Conservation (phyloP, 2,329 filamentous ascomycete species). For the Penicillium vulpinum region DNA sequence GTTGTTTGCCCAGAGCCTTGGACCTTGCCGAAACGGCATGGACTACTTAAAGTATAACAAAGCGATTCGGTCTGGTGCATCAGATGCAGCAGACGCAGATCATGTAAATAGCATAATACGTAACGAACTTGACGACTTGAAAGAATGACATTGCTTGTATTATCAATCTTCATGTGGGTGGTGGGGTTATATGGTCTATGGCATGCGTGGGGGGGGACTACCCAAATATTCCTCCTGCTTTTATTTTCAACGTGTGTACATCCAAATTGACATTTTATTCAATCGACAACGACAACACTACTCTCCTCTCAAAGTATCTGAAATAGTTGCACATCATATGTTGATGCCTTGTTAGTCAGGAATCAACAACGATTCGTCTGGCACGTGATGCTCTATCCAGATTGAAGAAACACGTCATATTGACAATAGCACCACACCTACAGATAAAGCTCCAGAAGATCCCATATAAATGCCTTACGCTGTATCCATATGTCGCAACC, state of each 20-base stretch:
- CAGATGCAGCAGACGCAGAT: constrained; percentile 15
- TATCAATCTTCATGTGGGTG: not conserved
- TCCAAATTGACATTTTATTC: not conserved
- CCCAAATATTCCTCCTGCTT: no score
- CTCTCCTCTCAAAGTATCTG: not conserved
- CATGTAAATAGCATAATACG: constrained; percentile 16
- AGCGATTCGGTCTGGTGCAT: constrained; percentile 8
- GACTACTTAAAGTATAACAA: constrained; percentile 31
- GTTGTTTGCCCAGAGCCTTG: constrained; percentile 69
- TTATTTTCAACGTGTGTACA: not conserved
- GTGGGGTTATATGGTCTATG: not conserved
- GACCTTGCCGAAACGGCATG: constrained; percentile 62
- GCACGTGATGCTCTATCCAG: not conserved
- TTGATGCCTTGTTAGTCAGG: not conserved
- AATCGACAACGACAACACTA: not conserved
- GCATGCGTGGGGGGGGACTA: not conserved
- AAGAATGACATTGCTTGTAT: not conserved
- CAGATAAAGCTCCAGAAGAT: not conserved
- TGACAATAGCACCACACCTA: not conserved
- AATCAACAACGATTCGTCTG: not conserved
- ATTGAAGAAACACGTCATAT: not conserved
- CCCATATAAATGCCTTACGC: not conserved
- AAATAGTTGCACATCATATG: not conserved
- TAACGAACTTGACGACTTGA: constrained; percentile 3
- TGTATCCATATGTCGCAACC: not conserved